A percentile compares a stretch with the other conserved stretches of the same genome.
Conservation (phyloP, 176 grass and related monocot genomes). For the Triticum turgidum region DNA sequence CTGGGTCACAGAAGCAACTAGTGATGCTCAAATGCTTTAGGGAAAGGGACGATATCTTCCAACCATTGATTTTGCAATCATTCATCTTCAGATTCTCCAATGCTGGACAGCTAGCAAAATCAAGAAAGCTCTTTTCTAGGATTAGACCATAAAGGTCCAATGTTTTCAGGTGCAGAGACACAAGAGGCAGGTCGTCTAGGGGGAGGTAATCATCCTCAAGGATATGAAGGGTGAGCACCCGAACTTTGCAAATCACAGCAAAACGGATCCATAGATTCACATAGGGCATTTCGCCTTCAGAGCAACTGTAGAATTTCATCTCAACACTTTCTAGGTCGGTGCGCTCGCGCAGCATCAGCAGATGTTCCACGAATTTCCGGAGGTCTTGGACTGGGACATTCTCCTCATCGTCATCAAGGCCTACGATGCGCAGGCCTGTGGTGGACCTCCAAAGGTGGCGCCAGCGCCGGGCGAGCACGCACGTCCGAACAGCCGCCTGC, state of each 20-base stretch:
- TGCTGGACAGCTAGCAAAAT: not conserved
- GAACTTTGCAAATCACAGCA: not conserved
- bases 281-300: not conserved
- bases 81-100: not conserved
- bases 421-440: not conserved
- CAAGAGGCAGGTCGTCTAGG: not conserved
- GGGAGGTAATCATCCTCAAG: not conserved
- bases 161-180: not conserved
- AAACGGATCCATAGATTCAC: not conserved
- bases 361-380: not conserved
- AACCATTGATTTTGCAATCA: rapidly evolving
- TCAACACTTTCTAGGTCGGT: not conserved
- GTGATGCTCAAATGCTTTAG: not conserved
- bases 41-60: not conserved
- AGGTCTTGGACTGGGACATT: not conserved
- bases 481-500: not conserved
- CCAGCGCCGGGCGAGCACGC: not conserved
- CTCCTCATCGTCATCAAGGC: not conserved
- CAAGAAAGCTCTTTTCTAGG: not conserved
- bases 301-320: not conserved
- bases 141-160: not conserved
- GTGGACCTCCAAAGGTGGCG: not conserved
- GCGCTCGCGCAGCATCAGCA: not conserved
- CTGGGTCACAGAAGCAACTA: rapidly evolving
- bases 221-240: not conserved